Conservation (phyloP, 768 basidiomycete genomes). For the Tylopilus rubrobrunneus region DNA sequence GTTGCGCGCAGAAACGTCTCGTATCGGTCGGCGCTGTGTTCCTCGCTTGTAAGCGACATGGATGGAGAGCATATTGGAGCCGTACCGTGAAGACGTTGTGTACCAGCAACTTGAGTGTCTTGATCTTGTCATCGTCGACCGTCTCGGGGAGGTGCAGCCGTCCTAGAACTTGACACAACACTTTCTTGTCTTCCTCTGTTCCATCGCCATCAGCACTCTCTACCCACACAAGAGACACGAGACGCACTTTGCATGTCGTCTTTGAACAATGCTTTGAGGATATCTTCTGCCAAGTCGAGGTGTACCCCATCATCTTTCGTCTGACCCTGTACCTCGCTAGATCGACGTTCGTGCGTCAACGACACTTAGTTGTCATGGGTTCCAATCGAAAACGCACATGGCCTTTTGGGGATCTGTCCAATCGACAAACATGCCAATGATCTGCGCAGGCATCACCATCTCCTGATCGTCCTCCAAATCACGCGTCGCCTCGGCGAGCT, state of each 20-base stretch:
- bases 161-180: constrained; percentile 55
- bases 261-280: constrained; percentile 47
- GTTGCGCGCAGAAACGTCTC: constrained; percentile 59
- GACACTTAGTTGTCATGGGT: background rate
- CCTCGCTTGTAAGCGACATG: background rate
- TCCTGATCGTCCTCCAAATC: constrained; percentile 70
- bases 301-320: constrained; percentile 43
- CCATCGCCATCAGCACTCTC: background rate
- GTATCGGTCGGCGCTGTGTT: constrained; percentile 51
- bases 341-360: background rate
- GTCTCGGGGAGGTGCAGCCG: constrained; percentile 66
- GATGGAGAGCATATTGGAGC: too few species aligned
- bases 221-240: background rate
- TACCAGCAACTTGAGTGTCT: constrained; percentile 58
- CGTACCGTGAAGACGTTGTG: constrained; percentile 32
- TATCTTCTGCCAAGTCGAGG: constrained; percentile 51
- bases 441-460: constrained; percentile 69
- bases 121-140: constrained; percentile 66
- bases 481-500: constrained; percentile 52
- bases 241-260: constrained; percentile 51
- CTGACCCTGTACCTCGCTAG: constrained; percentile 41
- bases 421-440: constrained; percentile 76
- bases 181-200: background rate
- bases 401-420: constrained; percentile 86
- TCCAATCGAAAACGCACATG: constrained; percentile 28